Percentiles rank a stretch among this genome's conserved stretches.
Evolutionary conservation across 441 rosid genomes (phyloP).

Genomic region (Arabidopsis hybrid): DNA sequence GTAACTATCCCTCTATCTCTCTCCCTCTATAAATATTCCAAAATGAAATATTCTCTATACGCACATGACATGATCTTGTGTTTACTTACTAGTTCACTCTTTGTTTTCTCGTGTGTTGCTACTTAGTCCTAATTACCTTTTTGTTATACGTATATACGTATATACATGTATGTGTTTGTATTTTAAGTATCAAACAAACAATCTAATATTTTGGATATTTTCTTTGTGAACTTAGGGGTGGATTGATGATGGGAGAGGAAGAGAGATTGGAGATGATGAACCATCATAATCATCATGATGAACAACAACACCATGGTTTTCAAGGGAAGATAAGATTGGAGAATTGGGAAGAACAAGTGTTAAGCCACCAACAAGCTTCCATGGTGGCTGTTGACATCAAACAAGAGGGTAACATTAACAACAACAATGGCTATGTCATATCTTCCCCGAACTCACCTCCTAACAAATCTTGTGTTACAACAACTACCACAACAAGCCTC

Average conservation of each 20-base stretch:
- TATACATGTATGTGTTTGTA: neutral
- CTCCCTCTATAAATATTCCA: constrained; percentile 7
- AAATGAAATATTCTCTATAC: constrained; percentile 15
- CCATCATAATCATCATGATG: constrained; percentile 40
- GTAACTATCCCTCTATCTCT: constrained; percentile 51
- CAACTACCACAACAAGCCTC: constrained; percentile 53
- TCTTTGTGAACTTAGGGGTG: constrained; percentile 56
- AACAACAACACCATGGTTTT: constrained; percentile 43
- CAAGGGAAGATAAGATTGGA: constrained; percentile 66
- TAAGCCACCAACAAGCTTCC: constrained; percentile 60
- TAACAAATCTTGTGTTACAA: constrained; percentile 74
- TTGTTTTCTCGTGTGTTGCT: constrained; percentile 24
- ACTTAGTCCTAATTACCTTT: constrained; percentile 17
- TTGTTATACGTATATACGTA: neutral
- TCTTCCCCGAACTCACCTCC: constrained; percentile 69
- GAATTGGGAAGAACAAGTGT: constrained; percentile 79
- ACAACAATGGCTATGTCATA: constrained; percentile 44
- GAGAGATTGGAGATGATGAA: constrained; percentile 51
- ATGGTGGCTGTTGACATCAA: constrained; percentile 54
- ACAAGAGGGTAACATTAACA: constrained; percentile 67
- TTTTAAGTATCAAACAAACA: constrained; percentile 7
- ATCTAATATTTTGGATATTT: constrained; percentile 4
- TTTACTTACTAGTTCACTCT: constrained; percentile 20
- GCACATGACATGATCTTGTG: constrained; percentile 18
- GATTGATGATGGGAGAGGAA: constrained; percentile 78